A percentile compares a stretch with the other conserved stretches of the same genome.
phyloP scores from a whole-genome alignment of 2,329 filamentous ascomycete species.

The Claviceps sorghi region DNA sequence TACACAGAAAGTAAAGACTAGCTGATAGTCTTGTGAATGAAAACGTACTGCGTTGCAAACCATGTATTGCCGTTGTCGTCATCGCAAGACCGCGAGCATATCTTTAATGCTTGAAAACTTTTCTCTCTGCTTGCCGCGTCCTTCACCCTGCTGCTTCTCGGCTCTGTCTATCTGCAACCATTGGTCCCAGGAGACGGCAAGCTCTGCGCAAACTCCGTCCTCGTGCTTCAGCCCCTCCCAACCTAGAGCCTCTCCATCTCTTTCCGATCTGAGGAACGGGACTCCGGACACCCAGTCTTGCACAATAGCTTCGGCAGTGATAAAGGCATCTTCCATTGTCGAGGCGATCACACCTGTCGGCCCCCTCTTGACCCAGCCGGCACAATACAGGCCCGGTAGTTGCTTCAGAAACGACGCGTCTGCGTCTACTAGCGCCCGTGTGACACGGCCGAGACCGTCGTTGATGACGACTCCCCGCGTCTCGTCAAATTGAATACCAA shows the following conservation, averaged over 20 bases:
- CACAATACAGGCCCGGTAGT: conserved; percentile 67
- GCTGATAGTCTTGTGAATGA: conserved; percentile 11
- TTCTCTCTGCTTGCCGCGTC: conserved; percentile 63
- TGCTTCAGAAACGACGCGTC: conserved; percentile 23
- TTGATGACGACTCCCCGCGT: conserved; percentile 65
- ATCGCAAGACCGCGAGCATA: conserved; percentile 40
- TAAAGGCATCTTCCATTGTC: conserved; percentile 90
- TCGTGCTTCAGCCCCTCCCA: conserved; percentile 65
- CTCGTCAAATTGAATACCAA: conserved; percentile 67
- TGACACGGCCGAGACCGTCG: conserved; percentile 62
- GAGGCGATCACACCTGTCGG: conserved; percentile 92
- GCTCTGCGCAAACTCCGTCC: conserved; percentile 36
- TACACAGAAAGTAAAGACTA: conserved; percentile 77
- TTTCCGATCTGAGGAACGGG: conserved; percentile 22
- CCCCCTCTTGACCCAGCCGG: conserved; percentile 91
- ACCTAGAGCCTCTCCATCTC: conserved; percentile 27
- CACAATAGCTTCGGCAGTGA: conserved; percentile 69
- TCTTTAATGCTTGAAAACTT: conserved; percentile 44
- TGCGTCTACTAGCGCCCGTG: conserved; percentile 16
- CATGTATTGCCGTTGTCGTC: conserved; percentile 7
- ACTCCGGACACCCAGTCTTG: conserved; percentile 51
- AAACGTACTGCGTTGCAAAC: background rate
- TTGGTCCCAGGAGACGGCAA: conserved; percentile 64
- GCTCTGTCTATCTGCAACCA: conserved; percentile 73
- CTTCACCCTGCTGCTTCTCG: conserved; percentile 53